These are phyloP conservation scores for Elongisporangium prolatum DNA, from an alignment of 352 stramenopile genomes.

Conservation along the genomic window DNA sequence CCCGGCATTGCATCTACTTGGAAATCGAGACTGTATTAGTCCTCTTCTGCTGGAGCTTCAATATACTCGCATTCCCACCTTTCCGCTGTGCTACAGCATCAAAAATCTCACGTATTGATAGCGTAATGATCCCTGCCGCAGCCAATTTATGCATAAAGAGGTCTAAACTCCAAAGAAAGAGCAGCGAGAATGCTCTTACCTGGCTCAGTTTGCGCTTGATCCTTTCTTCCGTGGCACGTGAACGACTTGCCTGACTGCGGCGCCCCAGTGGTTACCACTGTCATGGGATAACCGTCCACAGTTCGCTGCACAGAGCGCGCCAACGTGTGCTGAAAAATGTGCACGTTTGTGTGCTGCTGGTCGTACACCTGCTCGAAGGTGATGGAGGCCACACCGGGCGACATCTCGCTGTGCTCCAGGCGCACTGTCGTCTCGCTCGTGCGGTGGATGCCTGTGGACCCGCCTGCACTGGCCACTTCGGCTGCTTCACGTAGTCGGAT, in stretches of 20 bases:
- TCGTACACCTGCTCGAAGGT: constrained; percentile 74
- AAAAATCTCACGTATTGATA: constrained; percentile 34
- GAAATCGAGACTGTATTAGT: background rate
- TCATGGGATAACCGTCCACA: constrained; percentile 26
- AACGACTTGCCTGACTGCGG: constrained; percentile 51
- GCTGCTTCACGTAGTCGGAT: constrained; percentile 28
- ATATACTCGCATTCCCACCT: constrained; percentile 9
- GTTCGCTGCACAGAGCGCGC: constrained; percentile 16
- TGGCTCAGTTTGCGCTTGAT: constrained; percentile 1
- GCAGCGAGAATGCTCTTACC: background rate
- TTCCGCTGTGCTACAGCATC: constrained; percentile 8
- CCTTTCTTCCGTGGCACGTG: constrained; percentile 36
- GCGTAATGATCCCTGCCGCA: constrained; percentile 22
- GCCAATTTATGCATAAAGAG: background rate
- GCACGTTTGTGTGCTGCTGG: constrained; percentile 21
- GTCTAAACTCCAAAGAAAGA: background rate
- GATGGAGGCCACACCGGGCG: constrained; percentile 67
- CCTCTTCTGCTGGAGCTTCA: background rate
- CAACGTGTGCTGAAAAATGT: constrained; percentile 47
- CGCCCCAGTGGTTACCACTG: constrained; percentile 43
- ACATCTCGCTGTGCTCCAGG: constrained; percentile 75
- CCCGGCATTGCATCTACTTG: background rate
- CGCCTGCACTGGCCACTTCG: background rate
- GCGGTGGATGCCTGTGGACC: constrained; percentile 34
- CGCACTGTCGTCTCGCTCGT: constrained; percentile 60